Base-by-base conservation (phyloP, 495 filamentous ascomycete species). In the Podospora tetraspora region DNA sequence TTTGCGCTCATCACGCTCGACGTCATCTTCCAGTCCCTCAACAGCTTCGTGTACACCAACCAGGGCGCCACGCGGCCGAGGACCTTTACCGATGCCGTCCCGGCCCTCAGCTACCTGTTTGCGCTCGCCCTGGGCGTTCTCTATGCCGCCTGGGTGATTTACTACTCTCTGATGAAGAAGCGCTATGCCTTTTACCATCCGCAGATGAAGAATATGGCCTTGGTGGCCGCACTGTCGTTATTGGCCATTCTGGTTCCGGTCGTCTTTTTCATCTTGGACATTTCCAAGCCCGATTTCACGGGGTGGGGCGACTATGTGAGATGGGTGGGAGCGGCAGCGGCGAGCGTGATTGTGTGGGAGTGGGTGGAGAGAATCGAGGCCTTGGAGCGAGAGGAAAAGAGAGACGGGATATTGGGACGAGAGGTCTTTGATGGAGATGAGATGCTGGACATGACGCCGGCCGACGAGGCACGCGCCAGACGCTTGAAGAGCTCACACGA, bases 351-450 rank as follows among this genome's bases (percentile, higher is more conserved):
- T 19, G 95, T 99, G 1, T 99, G 95, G 95, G 95, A 99, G 78
- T 99, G 95, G 95, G 95, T 99, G 21, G 95, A 99, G 77, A 86
- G 96, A n/a, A 99, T 99, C 64, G 95, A 99, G 76, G 93, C 93
- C 0, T 79, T 99, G 61, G 95, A 99, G 78, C 86, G 95, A 63
- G 94, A 99, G 74, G 95, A 99, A 72, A 92, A 92, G 73, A 97
- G 96, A 77, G 95, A 97, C 69, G 96, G 95, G 10, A 94, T 99
- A 25, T 83, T 99, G 3, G 95, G 95, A 22, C 83, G 95, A 68
- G 95, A 99, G 75, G 87, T 98, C 0, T 98, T 97, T 70, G 95
- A 98, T 73, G 96, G 94, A 16, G 95, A 99, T 71, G 95, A 99
- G 77, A 96, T 96, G 92, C 80, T 96, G 43, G 92, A 96, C 24